A percentile compares a stretch with the other conserved stretches of the same genome.
Evolutionary conservation across 352 stramenopile genomes (phyloP).

Genomic region (Phytophthora citrophthora): DNA sequence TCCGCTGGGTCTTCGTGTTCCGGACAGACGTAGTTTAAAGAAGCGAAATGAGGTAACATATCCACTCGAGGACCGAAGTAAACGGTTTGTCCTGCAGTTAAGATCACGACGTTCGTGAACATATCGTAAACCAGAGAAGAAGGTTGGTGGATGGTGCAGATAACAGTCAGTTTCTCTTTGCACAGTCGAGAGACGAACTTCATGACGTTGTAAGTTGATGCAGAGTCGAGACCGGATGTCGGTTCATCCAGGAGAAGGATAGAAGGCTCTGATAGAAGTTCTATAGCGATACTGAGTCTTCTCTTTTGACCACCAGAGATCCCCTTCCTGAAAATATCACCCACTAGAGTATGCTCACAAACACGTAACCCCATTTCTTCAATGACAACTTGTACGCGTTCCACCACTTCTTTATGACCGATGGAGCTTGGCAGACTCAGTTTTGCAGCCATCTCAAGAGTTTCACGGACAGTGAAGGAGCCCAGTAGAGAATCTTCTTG

Average conservation of each 20-base stretch:
- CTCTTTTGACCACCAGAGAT: constrained; percentile 91
- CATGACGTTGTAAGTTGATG: constrained; percentile 90
- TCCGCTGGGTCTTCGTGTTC: constrained; percentile 67
- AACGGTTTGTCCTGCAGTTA: constrained; percentile 81
- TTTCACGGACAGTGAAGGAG: constrained; percentile 73
- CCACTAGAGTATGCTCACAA: constrained; percentile 64
- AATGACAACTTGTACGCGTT: constrained; percentile 64
- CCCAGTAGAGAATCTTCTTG: constrained; percentile 63
- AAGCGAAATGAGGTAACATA: constrained; percentile 51
- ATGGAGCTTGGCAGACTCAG: constrained; percentile 55
- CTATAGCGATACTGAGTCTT: constrained; percentile 92
- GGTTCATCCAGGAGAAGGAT: constrained; percentile 96
- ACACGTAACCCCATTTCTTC: constrained; percentile 68
- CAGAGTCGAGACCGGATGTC: constrained; percentile 91
- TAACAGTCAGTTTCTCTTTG: constrained; percentile 72
- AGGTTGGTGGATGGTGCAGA: constrained; percentile 90
- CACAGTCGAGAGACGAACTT: constrained; percentile 58
- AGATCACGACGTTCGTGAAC: constrained; percentile 67
- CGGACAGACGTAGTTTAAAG: constrained; percentile 54
- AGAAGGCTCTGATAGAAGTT: constrained; percentile 93
- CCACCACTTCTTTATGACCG: constrained; percentile 32
- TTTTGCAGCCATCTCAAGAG: constrained; percentile 61
- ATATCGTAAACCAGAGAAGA: constrained; percentile 65
- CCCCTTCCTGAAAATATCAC: constrained; percentile 85
- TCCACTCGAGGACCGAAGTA: constrained; percentile 86